phyloP scores from a whole-genome alignment of 257 asterid genomes.

The Leptodermis oblonga region DNA sequence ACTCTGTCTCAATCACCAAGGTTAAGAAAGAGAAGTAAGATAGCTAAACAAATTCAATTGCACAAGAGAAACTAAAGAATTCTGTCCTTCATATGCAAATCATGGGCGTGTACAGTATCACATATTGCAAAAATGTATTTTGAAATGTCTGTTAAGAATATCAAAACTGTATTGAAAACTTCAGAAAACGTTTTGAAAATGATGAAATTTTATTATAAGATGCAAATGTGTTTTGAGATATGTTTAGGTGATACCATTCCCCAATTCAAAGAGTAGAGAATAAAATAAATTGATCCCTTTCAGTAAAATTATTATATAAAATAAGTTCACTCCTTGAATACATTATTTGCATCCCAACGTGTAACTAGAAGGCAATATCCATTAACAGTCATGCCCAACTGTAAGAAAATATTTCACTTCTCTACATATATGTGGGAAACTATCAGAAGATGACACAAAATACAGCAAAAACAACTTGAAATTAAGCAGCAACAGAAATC shows the following conservation, averaged over 20 bases:
- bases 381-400: background rate
- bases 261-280: background rate
- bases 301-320: background rate
- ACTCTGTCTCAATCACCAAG: background rate
- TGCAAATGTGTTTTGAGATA: no score
- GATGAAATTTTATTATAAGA: no score
- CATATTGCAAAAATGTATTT: no score
- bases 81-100: background rate
- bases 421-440: background rate
- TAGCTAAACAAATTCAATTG: background rate
- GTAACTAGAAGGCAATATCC: no score
- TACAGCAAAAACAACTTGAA: background rate
- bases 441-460: background rate
- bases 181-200: no score
- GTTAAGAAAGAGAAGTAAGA: background rate
- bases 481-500: constrained; percentile 7
- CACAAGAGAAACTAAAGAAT: background rate
- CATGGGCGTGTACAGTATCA: no score
- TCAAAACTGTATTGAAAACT: no score
- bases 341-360: background rate
- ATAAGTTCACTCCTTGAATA: background rate
- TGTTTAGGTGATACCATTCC: no score
- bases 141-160: no score
- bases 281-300: background rate
- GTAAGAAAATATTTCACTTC: background rate